Conservation (phyloP, 164 flowering plant genomes). For the Euptelea pleiosperma region DNA sequence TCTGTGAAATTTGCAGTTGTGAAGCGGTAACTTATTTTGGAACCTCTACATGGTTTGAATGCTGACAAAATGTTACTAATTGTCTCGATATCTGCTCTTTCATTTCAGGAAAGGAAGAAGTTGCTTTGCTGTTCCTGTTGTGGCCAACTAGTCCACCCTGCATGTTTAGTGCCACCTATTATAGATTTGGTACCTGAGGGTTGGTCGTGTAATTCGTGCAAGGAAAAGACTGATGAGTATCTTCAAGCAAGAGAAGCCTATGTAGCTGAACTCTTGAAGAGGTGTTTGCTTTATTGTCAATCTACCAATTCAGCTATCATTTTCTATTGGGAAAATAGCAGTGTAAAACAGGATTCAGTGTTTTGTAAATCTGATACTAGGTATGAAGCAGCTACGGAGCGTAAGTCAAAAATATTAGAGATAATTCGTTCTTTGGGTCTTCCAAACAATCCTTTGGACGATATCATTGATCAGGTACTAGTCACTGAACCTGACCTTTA, state of each 20-base stretch:
- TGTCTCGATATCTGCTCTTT: neutral
- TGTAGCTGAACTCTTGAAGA: constrained; percentile 59
- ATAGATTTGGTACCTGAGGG: constrained; percentile 46
- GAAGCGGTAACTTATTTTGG: constrained; percentile 59
- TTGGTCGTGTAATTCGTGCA: constrained; percentile 90
- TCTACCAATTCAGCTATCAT: neutral
- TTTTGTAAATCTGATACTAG: constrained; percentile 32
- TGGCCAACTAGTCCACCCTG: constrained; percentile 68
- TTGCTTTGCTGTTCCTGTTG: constrained; percentile 88
- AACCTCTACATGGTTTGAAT: neutral
- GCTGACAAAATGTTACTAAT: neutral
- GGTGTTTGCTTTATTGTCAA: constrained; percentile 33
- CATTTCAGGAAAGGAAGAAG: constrained; percentile 77
- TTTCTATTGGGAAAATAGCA: neutral
- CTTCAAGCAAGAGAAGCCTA: constrained; percentile 60
- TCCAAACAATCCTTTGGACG: constrained; percentile 97
- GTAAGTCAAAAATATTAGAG: constrained; percentile 74
- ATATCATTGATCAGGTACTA: constrained; percentile 85
- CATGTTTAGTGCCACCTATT: constrained; percentile 73
- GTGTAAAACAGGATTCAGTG: neutral
- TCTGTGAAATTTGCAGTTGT: constrained; percentile 74
- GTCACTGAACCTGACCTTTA: neutral
- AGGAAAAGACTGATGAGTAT: constrained; percentile 86
- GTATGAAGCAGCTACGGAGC: constrained; percentile 83
- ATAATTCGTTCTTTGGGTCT: constrained; percentile 81